Conservation (phyloP, 805 yeast genomes). For the Pichia membranifaciens region DNA sequence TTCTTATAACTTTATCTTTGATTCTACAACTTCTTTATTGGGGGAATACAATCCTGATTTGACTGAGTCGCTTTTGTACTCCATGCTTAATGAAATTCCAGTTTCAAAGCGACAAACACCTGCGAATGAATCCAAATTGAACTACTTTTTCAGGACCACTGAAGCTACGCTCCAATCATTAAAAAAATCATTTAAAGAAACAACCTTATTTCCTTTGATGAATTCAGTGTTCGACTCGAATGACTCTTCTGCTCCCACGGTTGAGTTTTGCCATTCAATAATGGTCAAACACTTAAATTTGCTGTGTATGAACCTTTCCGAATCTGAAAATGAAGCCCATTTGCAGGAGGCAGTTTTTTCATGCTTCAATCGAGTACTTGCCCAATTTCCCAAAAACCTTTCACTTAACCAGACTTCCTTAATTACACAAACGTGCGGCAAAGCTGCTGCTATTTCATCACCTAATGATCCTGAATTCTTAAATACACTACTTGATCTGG, state of each 20-base stretch:
- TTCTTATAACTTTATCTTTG: constrained; percentile 54
- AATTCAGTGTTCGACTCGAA: constrained; percentile 20
- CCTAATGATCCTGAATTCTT: background rate
- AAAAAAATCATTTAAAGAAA: constrained; percentile 31
- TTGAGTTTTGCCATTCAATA: constrained; percentile 66
- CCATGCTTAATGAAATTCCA: constrained; percentile 13
- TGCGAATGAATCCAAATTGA: constrained; percentile 34
- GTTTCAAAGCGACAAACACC: constrained; percentile 26
- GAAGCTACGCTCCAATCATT: constrained; percentile 37
- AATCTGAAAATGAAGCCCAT: background rate
- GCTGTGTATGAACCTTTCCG: constrained; percentile 14
- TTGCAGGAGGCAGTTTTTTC: constrained; percentile 2
- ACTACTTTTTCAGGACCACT: constrained; percentile 42
- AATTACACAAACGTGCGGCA: constrained; percentile 52
- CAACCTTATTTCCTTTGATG: constrained; percentile 23
- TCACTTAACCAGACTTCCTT: constrained; percentile 50
- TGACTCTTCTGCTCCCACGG: constrained; percentile 11
- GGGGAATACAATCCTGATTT: constrained; percentile 24
- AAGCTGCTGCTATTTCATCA: background rate
- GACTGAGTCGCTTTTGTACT: constrained; percentile 22
- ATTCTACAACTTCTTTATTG: constrained; percentile 25
- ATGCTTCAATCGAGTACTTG: constrained; percentile 26
- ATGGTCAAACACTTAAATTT: constrained; percentile 31
- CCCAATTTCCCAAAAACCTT: constrained; percentile 51
- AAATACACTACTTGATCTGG: constrained; percentile 6